A percentile compares a stretch with the other conserved stretches of the same genome.
Evolutionary conservation across 1,139 yeast genomes (phyloP).

Genomic region (Casaregolazyma lundiana): DNA sequence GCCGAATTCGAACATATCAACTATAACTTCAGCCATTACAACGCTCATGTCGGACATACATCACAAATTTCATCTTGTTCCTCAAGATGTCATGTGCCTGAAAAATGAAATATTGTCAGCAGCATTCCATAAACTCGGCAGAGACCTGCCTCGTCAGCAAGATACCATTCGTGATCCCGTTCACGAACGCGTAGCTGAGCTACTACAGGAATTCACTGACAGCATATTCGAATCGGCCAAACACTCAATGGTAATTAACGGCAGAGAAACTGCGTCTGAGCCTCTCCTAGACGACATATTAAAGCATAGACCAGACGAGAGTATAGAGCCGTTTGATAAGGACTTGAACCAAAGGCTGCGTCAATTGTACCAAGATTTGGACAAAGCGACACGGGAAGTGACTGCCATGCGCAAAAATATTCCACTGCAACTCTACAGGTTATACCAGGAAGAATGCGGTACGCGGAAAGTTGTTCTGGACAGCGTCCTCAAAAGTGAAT

Average conservation of each 20-base stretch:
- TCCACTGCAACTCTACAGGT: constrained; percentile 33
- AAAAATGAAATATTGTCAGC: constrained; percentile 41
- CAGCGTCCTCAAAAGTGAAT: not conserved
- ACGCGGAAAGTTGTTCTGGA: not conserved
- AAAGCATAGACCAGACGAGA: constrained; percentile 17
- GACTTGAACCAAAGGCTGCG: constrained; percentile 49
- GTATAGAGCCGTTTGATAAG: constrained; percentile 56
- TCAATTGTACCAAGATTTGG: constrained; percentile 45
- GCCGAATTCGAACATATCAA: not conserved
- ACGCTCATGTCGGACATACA: constrained; percentile 4
- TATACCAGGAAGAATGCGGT: constrained; percentile 7
- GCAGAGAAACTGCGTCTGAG: constrained; percentile 23
- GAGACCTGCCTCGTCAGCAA: constrained; percentile 43
- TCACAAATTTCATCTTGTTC: constrained; percentile 42
- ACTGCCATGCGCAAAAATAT: constrained; percentile 45
- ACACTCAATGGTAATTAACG: constrained; percentile 48
- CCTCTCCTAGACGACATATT: constrained; percentile 19
- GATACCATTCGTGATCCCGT: constrained; percentile 41
- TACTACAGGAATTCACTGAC: constrained; percentile 41
- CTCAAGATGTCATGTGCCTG: constrained; percentile 49
- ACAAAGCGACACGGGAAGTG: constrained; percentile 47
- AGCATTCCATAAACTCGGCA: constrained; percentile 42
- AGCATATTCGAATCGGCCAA: constrained; percentile 51
- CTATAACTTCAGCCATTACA: not conserved
- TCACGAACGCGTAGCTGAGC: constrained; percentile 41